Evolutionary conservation across 2,329 filamentous ascomycete species (phyloP).

Genomic region (Alternaria longipes): DNA sequence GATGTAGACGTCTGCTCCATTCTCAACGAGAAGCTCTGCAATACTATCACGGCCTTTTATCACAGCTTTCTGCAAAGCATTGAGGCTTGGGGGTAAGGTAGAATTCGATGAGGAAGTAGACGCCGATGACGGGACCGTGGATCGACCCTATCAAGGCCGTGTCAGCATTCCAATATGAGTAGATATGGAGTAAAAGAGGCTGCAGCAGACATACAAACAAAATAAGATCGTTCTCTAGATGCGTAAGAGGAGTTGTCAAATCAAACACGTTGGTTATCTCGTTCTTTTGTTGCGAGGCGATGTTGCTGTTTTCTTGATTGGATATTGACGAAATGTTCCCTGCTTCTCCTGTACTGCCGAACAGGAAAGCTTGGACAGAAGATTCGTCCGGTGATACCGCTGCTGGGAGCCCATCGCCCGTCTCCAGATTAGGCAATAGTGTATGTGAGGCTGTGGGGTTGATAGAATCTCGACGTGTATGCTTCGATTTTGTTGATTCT

Average conservation of each 20-base stretch:
- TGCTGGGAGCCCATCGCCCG: neutral
- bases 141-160: neutral
- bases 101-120: neutral
- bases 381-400: neutral
- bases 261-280: neutral
- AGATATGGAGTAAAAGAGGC: neutral
- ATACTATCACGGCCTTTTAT: constrained; percentile 1
- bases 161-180: neutral
- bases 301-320: neutral
- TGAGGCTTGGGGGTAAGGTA: constrained; percentile 2
- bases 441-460: neutral
- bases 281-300: neutral
- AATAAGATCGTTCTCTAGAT: neutral
- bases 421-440: neutral
- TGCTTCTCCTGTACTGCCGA: neutral
- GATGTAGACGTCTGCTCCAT: constrained; percentile 6
- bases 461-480: neutral
- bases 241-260: neutral
- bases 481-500: neutral
- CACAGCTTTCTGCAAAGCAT: constrained; percentile 7
- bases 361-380: neutral
- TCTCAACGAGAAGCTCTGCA: constrained; percentile 8
- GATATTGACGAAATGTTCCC: neutral
- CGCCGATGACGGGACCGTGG: neutral
- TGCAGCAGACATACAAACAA: neutral